Conservation (phyloP, 1,139 yeast species). For the Yamadazyma aaseri region DNA sequence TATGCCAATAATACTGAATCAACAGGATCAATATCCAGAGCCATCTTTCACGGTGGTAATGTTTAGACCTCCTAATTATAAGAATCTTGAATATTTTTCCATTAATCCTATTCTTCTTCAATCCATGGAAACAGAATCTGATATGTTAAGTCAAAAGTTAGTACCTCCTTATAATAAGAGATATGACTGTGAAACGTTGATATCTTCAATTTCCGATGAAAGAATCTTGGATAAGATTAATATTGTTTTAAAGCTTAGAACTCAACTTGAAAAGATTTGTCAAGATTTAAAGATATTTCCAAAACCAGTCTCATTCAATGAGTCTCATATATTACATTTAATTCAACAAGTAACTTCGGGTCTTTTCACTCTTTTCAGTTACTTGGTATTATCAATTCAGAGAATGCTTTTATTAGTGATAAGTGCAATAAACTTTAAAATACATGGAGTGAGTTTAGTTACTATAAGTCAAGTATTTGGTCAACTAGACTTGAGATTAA, state of each 20-base stretch:
- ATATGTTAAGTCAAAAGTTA: slow-evolving; percentile 5
- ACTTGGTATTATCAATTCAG: slow-evolving; percentile 19
- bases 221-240: slow-evolving; percentile 33
- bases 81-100: slow-evolving; percentile 77
- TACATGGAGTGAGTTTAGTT: slow-evolving; percentile 22
- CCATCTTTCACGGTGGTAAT: slow-evolving; percentile 39
- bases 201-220: slow-evolving; percentile 26
- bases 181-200: slow-evolving; percentile 5
- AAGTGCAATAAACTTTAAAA: slow-evolving; percentile 23
- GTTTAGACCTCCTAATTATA: slow-evolving; percentile 74
- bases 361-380: slow-evolving; percentile 11
- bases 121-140: slow-evolving; percentile 32
- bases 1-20: not conserved
- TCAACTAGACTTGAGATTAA: slow-evolving; percentile 75
- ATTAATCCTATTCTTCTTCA: slow-evolving; percentile 70
- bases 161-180: slow-evolving; percentile 7
- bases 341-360: not conserved
- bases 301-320: not conserved
- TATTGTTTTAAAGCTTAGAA: slow-evolving; percentile 25
- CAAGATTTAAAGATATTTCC: slow-evolving; percentile 1
- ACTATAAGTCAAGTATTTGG: slow-evolving; percentile 64
- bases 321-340: not conserved
- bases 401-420: slow-evolving; percentile 21
- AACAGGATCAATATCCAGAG: not conserved
- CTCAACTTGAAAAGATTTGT: slow-evolving; percentile 6